Percentiles rank a stretch among this genome's conserved stretches.
Conservation (phyloP, 768 basidiomycete genomes). For the Phaeolepiota aurea region DNA sequence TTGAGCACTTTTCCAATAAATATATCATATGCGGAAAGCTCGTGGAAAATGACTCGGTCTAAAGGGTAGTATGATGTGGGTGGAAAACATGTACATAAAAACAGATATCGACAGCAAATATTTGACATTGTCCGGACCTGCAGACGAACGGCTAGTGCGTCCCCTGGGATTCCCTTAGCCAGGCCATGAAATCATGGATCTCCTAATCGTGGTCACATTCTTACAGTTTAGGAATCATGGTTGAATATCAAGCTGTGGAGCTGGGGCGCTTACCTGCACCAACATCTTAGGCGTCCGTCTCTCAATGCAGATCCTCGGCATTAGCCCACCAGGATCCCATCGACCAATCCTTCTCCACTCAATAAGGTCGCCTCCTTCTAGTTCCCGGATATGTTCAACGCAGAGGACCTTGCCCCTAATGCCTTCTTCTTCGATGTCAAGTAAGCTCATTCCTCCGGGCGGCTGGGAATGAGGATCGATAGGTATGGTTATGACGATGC, state of each 20-base stretch:
- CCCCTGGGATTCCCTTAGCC: background rate
- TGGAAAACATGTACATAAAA: no score
- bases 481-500: constrained; percentile 41
- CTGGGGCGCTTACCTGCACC: constrained; percentile 33
- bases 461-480: constrained; percentile 36
- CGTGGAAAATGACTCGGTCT: constrained; percentile 66
- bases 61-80: no score
- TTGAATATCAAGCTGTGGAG: background rate
- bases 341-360: constrained; percentile 61
- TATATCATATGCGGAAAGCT: constrained; percentile 87
- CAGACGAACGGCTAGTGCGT: background rate
- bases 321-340: constrained; percentile 45
- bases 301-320: constrained; percentile 42
- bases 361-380: constrained; percentile 33
- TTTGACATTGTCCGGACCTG: no score
- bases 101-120: no score
- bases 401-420: constrained; percentile 46
- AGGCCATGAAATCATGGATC: background rate
- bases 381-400: constrained; percentile 46
- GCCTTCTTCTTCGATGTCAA: constrained; percentile 44
- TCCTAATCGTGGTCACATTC: background rate
- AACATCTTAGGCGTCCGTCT: constrained; percentile 38
- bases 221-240: background rate
- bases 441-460: constrained; percentile 29
- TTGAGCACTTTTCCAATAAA: constrained; percentile 88